These are phyloP conservation scores for Agaricus subrufescens DNA, from an alignment of 768 basidiomycete genomes.

Conservation along the genomic window DNA sequence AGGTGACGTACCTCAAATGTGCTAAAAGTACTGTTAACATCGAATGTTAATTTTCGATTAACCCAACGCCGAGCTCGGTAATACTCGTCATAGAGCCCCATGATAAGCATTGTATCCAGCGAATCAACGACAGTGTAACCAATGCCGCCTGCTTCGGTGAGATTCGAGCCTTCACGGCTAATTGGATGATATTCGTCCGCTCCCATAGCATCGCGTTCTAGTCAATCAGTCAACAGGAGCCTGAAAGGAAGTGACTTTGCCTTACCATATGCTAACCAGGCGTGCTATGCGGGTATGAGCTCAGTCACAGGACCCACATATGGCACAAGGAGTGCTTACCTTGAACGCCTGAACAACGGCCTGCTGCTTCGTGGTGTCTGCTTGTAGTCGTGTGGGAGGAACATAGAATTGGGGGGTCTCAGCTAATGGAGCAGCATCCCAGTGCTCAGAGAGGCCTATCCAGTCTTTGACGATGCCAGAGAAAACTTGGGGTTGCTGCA, in stretches of 20 bases:
- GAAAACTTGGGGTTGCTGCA: constrained; percentile 13
- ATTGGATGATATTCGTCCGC: constrained; percentile 92
- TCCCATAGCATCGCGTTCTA: constrained; percentile 89
- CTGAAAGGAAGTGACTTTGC: constrained; percentile 10
- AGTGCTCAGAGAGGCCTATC: constrained; percentile 38
- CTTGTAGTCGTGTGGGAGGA: constrained; percentile 22
- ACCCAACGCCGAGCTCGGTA: constrained; percentile 76
- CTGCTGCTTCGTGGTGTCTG: constrained; percentile 60
- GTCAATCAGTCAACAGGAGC: background rate
- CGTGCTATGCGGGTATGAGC: constrained; percentile 48
- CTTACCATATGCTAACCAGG: constrained; percentile 81
- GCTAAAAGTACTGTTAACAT: constrained; percentile 73
- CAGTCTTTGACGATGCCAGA: constrained; percentile 26
- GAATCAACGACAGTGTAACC: constrained; percentile 89
- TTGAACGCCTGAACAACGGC: constrained; percentile 78
- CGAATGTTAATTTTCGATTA: constrained; percentile 60
- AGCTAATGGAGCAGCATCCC: constrained; percentile 22
- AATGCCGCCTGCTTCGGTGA: constrained; percentile 74
- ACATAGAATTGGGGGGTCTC: constrained; percentile 4
- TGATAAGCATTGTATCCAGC: constrained; percentile 81
- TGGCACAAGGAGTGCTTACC: constrained; percentile 33
- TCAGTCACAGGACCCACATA: no score
- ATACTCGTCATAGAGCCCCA: constrained; percentile 82
- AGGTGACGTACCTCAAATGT: constrained; percentile 76
- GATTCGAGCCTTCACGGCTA: constrained; percentile 65